Base-by-base conservation (phyloP, 495 filamentous ascomycete species). In the Pseudomonodictys pantanalensis region DNA sequence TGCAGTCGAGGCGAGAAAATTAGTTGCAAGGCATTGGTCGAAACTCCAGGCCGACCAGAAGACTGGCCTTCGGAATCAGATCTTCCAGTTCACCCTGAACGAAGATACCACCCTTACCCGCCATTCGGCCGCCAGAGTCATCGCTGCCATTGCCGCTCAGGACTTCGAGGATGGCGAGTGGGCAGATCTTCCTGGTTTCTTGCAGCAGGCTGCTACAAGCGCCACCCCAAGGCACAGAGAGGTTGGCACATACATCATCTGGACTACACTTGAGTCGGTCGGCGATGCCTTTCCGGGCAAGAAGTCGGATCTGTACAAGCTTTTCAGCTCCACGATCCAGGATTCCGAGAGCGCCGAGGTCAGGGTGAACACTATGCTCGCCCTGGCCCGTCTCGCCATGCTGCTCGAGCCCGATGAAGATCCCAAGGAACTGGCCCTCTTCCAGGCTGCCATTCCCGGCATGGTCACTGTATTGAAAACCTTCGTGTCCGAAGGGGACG, bases 381-480 rank as follows among this genome's bases (percentile, higher is more conserved):
- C 90, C n/a, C 81, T 97, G 56, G 89, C 92, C 71, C 86, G 89
- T 74, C 78, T 96, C 58, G 87, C 91, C 20, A 88, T 95, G 78
- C 78, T 93, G 63, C 78, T 98, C 38, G 89, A 96, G 63, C 82
- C 87, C 0, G 92, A 96, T 41, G 87, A 95, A 67, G 85, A 95
- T 59, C 77, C 79, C 49, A 76, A 87, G 64, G 80, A 86, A 2
- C 79, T 96, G 52, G 78, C 80, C 57, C 73, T 81, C 24, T 85
- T 97, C 70, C 88, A 91, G 73, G 78, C 82, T 25, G 79, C 90
- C 38, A 77, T 97, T 43, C 95, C 93, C 9, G 68, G 83, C 60
- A 95, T 97, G 91, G 91, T 97, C 32, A 81, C 81, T 20, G 88
- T 97, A 9, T 81, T 98, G 46, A 92, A 96, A 78, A 79, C 85